Percentiles rank a stretch among this genome's conserved stretches.
These are phyloP conservation scores for Zancudomyces culisetae DNA, from an alignment of 371 early-diverging fungal genomes.

Conservation along the genomic window DNA sequence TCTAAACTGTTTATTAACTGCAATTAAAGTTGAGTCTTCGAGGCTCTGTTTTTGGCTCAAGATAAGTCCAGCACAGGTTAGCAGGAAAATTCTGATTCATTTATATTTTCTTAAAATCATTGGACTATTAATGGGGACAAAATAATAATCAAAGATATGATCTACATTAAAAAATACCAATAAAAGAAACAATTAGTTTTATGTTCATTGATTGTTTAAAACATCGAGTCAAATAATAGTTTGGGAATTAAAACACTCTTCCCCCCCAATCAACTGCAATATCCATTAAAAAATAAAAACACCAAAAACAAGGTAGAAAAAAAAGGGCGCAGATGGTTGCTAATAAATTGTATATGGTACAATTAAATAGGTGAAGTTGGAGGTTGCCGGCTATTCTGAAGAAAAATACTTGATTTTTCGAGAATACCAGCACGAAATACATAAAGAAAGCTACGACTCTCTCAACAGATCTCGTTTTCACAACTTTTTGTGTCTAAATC, in stretches of 20 bases:
- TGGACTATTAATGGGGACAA: neutral
- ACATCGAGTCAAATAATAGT: neutral
- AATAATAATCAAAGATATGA: too few species aligned
- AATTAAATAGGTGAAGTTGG: slow-evolving; percentile 14
- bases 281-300: neutral
- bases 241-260: neutral
- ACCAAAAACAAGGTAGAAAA: too few species aligned
- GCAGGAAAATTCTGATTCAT: too few species aligned
- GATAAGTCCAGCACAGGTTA: too few species aligned
- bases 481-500: slow-evolving; percentile 57
- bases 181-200: too few species aligned
- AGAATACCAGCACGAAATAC: slow-evolving; percentile 62
- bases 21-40: too few species aligned
- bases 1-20: too few species aligned
- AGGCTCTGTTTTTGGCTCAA: too few species aligned
- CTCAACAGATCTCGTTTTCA: slow-evolving; percentile 31
- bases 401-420: slow-evolving; percentile 55
- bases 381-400: slow-evolving; percentile 40
- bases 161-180: too few species aligned
- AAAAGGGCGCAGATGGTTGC: too few species aligned
- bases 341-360: too few species aligned
- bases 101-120: neutral
- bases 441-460: slow-evolving; percentile 44
- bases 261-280: neutral
- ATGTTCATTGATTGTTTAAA: neutral